Percentiles rank a stretch among this genome's conserved stretches.
Evolutionary conservation across 345 rosid genomes (phyloP).

Genomic region (Eucalyptus decipiens): DNA sequence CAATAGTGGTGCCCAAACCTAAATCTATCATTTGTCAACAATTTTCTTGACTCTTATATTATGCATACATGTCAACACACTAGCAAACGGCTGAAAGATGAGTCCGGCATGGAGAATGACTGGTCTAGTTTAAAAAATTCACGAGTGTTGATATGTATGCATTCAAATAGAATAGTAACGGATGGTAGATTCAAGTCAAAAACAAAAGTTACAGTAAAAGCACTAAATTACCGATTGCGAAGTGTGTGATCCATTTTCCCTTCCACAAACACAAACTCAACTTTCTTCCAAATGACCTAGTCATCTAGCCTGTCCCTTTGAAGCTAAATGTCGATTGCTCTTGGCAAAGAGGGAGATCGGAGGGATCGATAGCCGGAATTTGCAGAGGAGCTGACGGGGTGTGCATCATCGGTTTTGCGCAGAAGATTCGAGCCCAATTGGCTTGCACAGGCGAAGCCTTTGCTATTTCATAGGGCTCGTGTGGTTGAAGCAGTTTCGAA

Average conservation of each 20-base stretch:
- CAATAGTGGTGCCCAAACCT: background rate
- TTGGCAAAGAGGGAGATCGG: too few relatives aligned
- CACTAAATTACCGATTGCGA: background rate
- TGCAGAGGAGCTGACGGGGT: too few relatives aligned
- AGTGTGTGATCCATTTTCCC: background rate
- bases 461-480: too few relatives aligned
- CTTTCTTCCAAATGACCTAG: background rate
- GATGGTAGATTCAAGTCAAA: background rate
- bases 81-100: fast-evolving
- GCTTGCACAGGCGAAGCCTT: too few relatives aligned
- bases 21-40: background rate
- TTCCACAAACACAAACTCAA: background rate
- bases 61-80: background rate
- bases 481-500: too few relatives aligned
- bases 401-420: too few relatives aligned
- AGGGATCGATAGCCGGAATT: too few relatives aligned
- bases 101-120: background rate
- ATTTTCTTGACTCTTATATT: background rate
- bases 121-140: fast-evolving
- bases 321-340: too few relatives aligned
- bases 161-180: fast-evolving
- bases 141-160: fast-evolving
- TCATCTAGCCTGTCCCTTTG: background rate
- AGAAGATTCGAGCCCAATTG: too few relatives aligned
- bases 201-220: background rate